Evolutionary conservation across 495 filamentous ascomycete genomes (phyloP).

Genomic region (Daldinia vernicosa): DNA sequence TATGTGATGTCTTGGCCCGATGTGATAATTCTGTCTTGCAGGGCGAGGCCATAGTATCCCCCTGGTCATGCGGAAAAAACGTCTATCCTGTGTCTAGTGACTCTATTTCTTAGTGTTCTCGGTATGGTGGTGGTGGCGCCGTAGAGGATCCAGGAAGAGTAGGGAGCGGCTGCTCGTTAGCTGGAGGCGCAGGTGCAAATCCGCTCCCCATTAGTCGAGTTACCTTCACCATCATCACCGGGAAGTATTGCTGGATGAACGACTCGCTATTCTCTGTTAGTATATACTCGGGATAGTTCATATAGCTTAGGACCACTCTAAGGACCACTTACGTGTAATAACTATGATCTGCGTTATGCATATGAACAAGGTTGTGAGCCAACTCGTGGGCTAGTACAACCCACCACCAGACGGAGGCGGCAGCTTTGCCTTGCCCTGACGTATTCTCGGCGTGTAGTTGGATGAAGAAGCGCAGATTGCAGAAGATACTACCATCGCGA

Average conservation of each 20-base stretch:
- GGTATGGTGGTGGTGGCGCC: slow-evolving; percentile 43
- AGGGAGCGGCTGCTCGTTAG: not conserved
- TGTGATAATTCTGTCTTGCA: not conserved
- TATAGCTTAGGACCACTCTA: not conserved
- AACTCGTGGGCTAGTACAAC: slow-evolving; percentile 91
- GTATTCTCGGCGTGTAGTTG: slow-evolving; percentile 70
- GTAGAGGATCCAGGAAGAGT: slow-evolving; percentile 4
- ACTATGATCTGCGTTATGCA: slow-evolving; percentile 82
- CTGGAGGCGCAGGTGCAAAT: not conserved
- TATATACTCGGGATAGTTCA: not conserved
- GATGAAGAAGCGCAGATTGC: slow-evolving; percentile 88
- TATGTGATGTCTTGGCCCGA: not conserved
- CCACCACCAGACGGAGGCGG: slow-evolving; percentile 90
- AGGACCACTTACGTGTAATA: slow-evolving; percentile 86
- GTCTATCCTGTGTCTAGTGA: not conserved
- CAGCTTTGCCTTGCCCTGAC: slow-evolving; percentile 56
- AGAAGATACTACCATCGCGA: slow-evolving; percentile 83
- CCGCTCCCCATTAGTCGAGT: slow-evolving; percentile 29
- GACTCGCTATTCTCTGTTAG: slow-evolving; percentile 53
- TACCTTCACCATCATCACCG: slow-evolving; percentile 56
- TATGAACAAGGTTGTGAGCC: slow-evolving; percentile 87
- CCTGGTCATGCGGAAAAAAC: not conserved
- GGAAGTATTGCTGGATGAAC: slow-evolving; percentile 61
- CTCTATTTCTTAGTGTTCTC: slow-evolving; percentile 14
- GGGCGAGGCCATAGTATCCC: too few species aligned